Percentiles rank a stretch among this genome's conserved stretches.
Evolutionary conservation across 768 basidiomycete genomes (phyloP).

Genomic region (Leccinellum albellum): DNA sequence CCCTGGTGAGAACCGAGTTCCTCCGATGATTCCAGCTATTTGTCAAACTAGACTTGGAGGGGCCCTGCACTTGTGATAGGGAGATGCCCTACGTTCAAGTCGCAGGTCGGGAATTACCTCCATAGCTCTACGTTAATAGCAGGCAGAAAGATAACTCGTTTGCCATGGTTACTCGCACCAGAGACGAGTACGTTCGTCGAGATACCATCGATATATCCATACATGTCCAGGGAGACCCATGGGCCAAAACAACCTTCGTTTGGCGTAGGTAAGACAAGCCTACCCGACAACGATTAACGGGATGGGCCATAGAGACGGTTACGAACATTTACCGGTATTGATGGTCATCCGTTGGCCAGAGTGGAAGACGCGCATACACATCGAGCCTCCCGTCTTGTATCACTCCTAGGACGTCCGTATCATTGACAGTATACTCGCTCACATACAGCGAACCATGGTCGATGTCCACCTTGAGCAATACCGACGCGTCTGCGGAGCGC

Average conservation of each 20-base stretch:
- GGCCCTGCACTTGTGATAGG: background rate
- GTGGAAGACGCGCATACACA: slow-evolving; percentile 7
- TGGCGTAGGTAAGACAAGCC: slow-evolving; percentile 12
- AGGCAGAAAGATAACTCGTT: slow-evolving; percentile 14
- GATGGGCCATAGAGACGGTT: background rate
- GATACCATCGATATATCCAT: slow-evolving; percentile 24
- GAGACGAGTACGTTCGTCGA: slow-evolving; percentile 19
- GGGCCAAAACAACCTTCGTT: slow-evolving; percentile 21
- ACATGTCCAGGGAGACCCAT: slow-evolving; percentile 20
- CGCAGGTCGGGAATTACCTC: too few species aligned
- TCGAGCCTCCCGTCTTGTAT: slow-evolving; percentile 22
- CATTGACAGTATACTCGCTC: slow-evolving; percentile 32
- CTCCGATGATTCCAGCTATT: too few species aligned
- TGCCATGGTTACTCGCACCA: background rate
- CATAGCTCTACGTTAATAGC: slow-evolving; percentile 8
- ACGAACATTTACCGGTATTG: slow-evolving; percentile 34
- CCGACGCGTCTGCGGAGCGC: slow-evolving; percentile 25
- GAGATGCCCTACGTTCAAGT: background rate
- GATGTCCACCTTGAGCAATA: slow-evolving; percentile 30
- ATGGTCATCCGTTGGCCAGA: slow-evolving; percentile 38
- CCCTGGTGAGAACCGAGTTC: too few species aligned
- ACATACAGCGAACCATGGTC: slow-evolving; percentile 29
- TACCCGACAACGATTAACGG: background rate
- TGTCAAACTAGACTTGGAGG: background rate
- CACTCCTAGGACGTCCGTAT: slow-evolving; percentile 33